Conservation (phyloP, 176 grass and related monocot species). For the Neostapfia colusana region DNA sequence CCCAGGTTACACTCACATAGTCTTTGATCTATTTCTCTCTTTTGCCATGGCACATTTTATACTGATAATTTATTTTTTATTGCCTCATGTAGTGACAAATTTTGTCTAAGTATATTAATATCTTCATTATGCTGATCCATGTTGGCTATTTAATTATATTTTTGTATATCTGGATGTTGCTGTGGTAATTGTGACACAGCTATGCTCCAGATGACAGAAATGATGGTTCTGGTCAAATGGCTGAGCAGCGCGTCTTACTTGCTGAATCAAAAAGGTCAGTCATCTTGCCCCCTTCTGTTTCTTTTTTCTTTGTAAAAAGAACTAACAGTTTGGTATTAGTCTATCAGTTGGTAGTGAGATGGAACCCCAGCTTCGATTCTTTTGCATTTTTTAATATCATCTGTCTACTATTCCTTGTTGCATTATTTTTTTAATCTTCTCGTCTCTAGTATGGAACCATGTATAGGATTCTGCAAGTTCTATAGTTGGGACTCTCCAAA, state of each 20-base stretch:
- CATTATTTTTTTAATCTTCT: background rate
- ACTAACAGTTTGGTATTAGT: background rate
- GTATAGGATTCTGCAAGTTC: background rate
- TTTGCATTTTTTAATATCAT: background rate
- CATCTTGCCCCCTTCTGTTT: background rate
- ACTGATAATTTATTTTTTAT: conserved; percentile 5
- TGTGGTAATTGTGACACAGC: conserved; percentile 46
- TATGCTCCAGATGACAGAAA: conserved; percentile 51
- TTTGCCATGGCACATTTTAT: background rate
- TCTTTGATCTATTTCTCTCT: background rate
- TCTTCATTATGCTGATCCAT: conserved; percentile 11
- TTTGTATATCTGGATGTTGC: background rate
- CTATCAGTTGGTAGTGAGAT: background rate
- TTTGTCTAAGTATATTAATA: background rate
- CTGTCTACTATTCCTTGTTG: background rate
- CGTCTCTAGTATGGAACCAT: background rate
- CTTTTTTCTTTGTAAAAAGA: background rate
- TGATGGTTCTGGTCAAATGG: conserved; percentile 47
- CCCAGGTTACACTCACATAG: background rate
- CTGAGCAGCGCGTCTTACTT: conserved; percentile 58
- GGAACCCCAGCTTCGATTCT: background rate
- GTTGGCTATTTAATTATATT: conserved; percentile 3
- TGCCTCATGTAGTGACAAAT: background rate
- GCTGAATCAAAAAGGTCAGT: conserved; percentile 70
- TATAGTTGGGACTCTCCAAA: background rate